phyloP scores from a whole-genome alignment of 345 rosid genomes.

The Hypericum androsaemum region DNA sequence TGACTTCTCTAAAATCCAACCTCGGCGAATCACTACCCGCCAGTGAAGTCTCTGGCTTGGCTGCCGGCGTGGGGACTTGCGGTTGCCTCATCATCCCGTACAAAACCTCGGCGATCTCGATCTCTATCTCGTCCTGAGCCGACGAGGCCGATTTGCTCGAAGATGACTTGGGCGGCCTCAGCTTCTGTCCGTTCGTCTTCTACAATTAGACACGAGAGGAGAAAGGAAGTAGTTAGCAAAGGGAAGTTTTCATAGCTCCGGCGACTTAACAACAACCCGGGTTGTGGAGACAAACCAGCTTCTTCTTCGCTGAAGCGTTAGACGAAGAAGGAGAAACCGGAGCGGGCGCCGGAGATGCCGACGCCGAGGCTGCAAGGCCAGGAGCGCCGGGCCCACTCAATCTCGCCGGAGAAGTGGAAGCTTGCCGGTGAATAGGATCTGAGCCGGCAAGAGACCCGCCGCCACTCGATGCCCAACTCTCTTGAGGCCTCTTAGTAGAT shows the following conservation, averaged over 20 bases:
- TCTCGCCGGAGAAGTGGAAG: conserved; percentile 79
- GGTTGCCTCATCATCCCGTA: conserved; percentile 92
- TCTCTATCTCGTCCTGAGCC: conserved; percentile 92
- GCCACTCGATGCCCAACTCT: conserved; percentile 61
- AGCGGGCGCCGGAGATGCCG: conserved; percentile 53
- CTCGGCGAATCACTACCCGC: conserved; percentile 32
- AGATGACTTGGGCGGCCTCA: conserved; percentile 67
- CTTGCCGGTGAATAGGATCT: conserved; percentile 63
- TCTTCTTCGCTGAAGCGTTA: conserved; percentile 64
- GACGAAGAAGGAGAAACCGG: conserved; percentile 87
- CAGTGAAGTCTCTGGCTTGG: conserved; percentile 40
- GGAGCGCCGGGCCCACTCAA: conserved; percentile 32
- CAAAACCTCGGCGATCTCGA: conserved; percentile 94
- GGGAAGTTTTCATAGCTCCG: too few species aligned
- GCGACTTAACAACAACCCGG: too few species aligned
- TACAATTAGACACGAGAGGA: conserved; percentile 14
- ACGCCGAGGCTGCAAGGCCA: conserved; percentile 33
- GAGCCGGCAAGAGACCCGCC: conserved; percentile 28
- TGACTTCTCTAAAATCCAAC: conserved; percentile 29
- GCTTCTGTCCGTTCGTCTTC: conserved; percentile 74
- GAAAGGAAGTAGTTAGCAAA: not conserved
- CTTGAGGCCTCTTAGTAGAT: conserved; percentile 88
- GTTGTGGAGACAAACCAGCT: conserved; percentile 74
- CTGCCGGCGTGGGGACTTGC: conserved; percentile 23
- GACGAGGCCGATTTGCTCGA: conserved; percentile 43